Percentiles rank a stretch among this genome's conserved stretches.
Conservation (phyloP, 805 yeast genomes). For the Candida verbasci region DNA sequence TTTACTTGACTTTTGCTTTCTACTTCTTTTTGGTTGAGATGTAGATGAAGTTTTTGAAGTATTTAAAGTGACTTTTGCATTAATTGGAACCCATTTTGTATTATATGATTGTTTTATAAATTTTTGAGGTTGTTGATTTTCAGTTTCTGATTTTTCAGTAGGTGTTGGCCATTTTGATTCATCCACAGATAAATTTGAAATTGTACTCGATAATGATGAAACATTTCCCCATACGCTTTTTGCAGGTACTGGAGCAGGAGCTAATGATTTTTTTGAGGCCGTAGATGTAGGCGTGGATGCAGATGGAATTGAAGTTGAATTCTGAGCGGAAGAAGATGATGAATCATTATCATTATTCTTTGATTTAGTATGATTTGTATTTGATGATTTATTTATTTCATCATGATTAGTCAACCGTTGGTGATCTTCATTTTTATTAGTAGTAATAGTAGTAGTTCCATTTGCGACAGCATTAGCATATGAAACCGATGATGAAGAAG, state of each 20-base stretch:
- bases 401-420: too few species aligned
- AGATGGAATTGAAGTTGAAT: too few species aligned
- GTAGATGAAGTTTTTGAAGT: constrained; percentile 31
- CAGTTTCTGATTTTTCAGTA: constrained; percentile 20
- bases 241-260: constrained; percentile 47
- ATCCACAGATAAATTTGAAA: constrained; percentile 23
- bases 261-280: constrained; percentile 33
- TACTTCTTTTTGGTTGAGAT: constrained; percentile 19
- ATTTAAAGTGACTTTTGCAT: constrained; percentile 39
- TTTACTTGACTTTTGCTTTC: constrained; percentile 19
- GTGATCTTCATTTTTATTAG: too few species aligned
- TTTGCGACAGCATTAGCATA: constrained; percentile 42
- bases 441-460: too few species aligned
- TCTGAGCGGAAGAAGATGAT: too few species aligned
- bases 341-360: too few species aligned
- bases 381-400: too few species aligned
- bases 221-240: constrained; percentile 40
- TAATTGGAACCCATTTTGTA: constrained; percentile 43
- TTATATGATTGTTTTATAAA: constrained; percentile 36
- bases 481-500: constrained; percentile 23
- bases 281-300: too few species aligned
- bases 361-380: too few species aligned
- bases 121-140: constrained; percentile 21
- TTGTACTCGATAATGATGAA: constrained; percentile 11
- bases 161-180: constrained; percentile 44